A percentile compares a stretch with the other conserved stretches of the same genome.
These are phyloP conservation scores for Lotus japonicus DNA, from an alignment of 306 rosid genomes.

Conservation along the genomic window DNA sequence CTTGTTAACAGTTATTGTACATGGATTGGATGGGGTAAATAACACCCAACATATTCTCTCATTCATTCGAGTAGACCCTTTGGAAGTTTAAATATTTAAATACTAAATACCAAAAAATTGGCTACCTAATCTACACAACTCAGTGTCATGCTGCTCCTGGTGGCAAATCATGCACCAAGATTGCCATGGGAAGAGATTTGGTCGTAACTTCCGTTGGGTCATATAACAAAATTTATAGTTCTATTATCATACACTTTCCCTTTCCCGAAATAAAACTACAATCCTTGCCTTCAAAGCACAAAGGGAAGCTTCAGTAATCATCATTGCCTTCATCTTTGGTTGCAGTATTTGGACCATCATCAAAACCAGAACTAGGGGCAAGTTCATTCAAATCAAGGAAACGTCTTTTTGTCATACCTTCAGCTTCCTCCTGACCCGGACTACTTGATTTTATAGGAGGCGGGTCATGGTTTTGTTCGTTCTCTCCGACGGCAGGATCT, in stretches of 20 bases:
- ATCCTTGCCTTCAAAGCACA: constrained; percentile 20
- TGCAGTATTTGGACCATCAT: constrained; percentile 59
- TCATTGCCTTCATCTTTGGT: constrained; percentile 56
- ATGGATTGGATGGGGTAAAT: constrained; percentile 57
- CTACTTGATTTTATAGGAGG: constrained; percentile 17
- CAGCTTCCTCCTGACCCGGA: constrained; percentile 64
- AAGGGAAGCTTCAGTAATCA: constrained; percentile 45
- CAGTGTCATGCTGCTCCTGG: constrained; percentile 59
- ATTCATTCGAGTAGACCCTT: constrained; percentile 43
- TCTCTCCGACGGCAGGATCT: constrained; percentile 1
- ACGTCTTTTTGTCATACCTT: constrained; percentile 55
- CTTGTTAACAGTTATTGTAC: constrained; percentile 60
- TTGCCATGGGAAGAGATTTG: constrained; percentile 55
- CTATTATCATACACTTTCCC: constrained; percentile 55
- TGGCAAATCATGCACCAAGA: constrained; percentile 50
- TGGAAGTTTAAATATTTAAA: too few relatives aligned
- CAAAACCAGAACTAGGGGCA: constrained; percentile 84
- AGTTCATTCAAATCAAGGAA: constrained; percentile 91
- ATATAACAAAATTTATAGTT: constrained; percentile 61
- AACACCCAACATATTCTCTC: constrained; percentile 58
- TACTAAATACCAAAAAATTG: constrained; percentile 64
- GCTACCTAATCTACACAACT: constrained; percentile 77
- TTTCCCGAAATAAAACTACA: constrained; percentile 30
- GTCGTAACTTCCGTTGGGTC: constrained; percentile 45
- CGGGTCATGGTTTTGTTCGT: constrained; percentile 26